Percentiles rank a stretch among this genome's conserved stretches.
Evolutionary conservation across 768 basidiomycete species (phyloP).

Genomic region (Macrocybe gigantea): DNA sequence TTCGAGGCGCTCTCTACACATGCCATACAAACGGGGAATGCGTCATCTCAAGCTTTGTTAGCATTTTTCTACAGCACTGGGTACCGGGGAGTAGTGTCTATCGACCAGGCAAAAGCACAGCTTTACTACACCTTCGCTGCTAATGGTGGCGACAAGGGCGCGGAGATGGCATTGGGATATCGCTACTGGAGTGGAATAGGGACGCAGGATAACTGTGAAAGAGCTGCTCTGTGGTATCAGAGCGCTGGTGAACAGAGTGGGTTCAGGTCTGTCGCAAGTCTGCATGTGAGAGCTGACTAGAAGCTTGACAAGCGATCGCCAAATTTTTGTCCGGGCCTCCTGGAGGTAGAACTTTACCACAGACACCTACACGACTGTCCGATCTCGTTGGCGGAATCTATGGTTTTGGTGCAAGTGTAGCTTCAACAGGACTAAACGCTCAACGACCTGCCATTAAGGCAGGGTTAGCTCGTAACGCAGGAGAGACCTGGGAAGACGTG

Average conservation of each 20-base stretch:
- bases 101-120: slow-evolving; percentile 77
- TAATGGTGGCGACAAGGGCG: slow-evolving; percentile 78
- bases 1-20: slow-evolving; percentile 61
- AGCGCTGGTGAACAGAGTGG: slow-evolving; percentile 79
- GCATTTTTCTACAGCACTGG: slow-evolving; percentile 91
- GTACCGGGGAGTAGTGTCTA: slow-evolving; percentile 55
- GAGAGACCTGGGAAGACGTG: slow-evolving; percentile 92
- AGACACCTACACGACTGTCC: slow-evolving; percentile 76
- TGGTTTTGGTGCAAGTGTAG: slow-evolving; percentile 91
- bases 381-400: slow-evolving; percentile 92
- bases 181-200: slow-evolving; percentile 96
- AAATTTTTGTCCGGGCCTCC: slow-evolving; percentile 83
- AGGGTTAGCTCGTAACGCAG: slow-evolving; percentile 74
- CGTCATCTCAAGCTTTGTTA: slow-evolving; percentile 78
- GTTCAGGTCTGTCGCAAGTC: neutral
- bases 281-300: neutral
- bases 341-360: slow-evolving; percentile 81
- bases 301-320: slow-evolving; percentile 54
- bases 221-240: slow-evolving; percentile 87
- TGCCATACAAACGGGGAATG: slow-evolving; percentile 69
- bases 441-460: slow-evolving; percentile 78
- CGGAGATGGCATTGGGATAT: slow-evolving; percentile 91
- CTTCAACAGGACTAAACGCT: slow-evolving; percentile 75
- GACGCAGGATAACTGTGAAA: slow-evolving; percentile 77
- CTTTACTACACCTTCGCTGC: slow-evolving; percentile 94